phyloP scores from a whole-genome alignment of 2,329 filamentous ascomycete genomes.

The Monosporascus sp. region DNA sequence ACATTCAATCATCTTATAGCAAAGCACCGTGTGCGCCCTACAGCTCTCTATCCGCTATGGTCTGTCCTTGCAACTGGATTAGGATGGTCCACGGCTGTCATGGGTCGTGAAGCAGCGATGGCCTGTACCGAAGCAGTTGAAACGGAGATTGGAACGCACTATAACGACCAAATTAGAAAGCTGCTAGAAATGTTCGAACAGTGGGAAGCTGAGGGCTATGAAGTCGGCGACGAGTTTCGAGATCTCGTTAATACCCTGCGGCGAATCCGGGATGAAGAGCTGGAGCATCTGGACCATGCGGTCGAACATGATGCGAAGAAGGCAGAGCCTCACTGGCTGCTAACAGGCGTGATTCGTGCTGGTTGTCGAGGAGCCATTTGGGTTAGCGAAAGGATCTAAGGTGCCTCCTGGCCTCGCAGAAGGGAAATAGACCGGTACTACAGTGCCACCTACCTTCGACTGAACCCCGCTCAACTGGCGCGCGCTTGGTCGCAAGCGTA shows the following conservation, averaged over 20 bases:
- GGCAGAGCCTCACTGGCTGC: slow-evolving; percentile 81
- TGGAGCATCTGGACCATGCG: slow-evolving; percentile 94
- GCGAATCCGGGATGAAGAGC: slow-evolving; percentile 86
- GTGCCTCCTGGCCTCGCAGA: background rate
- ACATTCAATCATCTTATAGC: slow-evolving; percentile 82
- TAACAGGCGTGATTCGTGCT: slow-evolving; percentile 82
- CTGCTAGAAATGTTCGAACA: slow-evolving; percentile 75
- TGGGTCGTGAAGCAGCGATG: slow-evolving; percentile 95
- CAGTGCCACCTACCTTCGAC: too few species aligned
- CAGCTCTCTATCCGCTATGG: slow-evolving; percentile 90
- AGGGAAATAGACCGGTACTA: too few species aligned
- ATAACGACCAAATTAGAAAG: slow-evolving; percentile 83
- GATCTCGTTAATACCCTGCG: slow-evolving; percentile 69
- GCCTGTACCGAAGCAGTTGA: slow-evolving; percentile 97
- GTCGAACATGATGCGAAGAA: slow-evolving; percentile 89
- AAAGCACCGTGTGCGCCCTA: slow-evolving; percentile 85
- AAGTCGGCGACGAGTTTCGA: slow-evolving; percentile 71
- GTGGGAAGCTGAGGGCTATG: slow-evolving; percentile 73
- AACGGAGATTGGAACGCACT: slow-evolving; percentile 94
- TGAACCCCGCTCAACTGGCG: too few species aligned
- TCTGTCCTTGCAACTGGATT: slow-evolving; percentile 70
- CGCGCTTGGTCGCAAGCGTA: too few species aligned
- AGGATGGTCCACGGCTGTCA: slow-evolving; percentile 82
- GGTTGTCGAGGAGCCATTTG: slow-evolving; percentile 91
- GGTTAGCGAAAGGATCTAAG: slow-evolving; percentile 69